phyloP scores from a whole-genome alignment of 192 early-diverging fungal species.

The Umbelopsis sp. region DNA sequence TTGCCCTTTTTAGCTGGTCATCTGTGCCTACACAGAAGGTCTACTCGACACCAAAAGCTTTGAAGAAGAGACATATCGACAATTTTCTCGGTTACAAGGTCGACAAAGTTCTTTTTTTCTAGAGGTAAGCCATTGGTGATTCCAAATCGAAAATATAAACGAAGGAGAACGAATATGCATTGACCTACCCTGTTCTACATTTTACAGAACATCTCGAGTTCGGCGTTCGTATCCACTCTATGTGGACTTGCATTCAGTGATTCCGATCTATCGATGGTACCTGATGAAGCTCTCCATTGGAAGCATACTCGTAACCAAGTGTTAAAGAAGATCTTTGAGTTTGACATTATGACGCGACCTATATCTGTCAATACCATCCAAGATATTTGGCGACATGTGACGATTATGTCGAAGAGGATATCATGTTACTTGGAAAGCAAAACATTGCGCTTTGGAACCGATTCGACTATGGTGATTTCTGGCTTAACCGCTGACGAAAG shows the following conservation, averaged over 20 bases:
- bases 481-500: neutral
- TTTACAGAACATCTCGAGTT: neutral
- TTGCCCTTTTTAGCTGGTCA: neutral
- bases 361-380: neutral
- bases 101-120: slow-evolving; percentile 6
- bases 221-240: neutral
- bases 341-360: slow-evolving; percentile 1
- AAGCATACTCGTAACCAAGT: slow-evolving; percentile 1
- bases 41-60: neutral
- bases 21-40: neutral
- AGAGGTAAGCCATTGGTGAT: neutral
- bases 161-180: neutral
- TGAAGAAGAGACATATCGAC: slow-evolving; percentile 7
- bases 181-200: neutral
- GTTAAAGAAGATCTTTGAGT: neutral
- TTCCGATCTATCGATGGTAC: neutral
- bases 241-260: slow-evolving; percentile 3
- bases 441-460: neutral
- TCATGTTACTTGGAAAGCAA: neutral
- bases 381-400: slow-evolving; percentile 6
- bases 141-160: neutral
- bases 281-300: neutral
- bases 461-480: neutral
- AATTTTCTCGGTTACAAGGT: neutral
- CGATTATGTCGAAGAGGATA: slow-evolving; percentile 1